phyloP scores from a whole-genome alignment of 2,329 filamentous ascomycete species.

The Arthrobotrys sphaeroides region DNA sequence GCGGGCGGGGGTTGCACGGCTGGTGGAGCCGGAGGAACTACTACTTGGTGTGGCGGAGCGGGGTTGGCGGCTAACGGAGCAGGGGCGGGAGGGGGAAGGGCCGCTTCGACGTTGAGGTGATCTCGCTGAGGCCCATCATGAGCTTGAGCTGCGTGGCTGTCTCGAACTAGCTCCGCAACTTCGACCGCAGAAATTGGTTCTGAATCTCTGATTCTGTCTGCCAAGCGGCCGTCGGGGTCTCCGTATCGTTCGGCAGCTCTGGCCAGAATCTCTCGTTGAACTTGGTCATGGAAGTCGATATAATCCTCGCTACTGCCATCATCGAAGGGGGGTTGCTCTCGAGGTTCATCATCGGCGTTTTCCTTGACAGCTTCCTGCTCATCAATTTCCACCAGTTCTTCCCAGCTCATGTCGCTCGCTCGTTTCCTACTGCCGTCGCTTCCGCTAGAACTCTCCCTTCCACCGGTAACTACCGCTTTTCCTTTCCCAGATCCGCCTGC shows the following conservation, averaged over 20 bases:
- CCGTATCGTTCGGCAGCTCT: conserved; percentile 35
- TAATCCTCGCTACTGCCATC: conserved; percentile 50
- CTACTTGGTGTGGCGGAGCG: not conserved
- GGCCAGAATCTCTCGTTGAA: conserved; percentile 50
- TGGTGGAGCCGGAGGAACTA: conserved; percentile 12
- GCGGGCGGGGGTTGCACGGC: not conserved
- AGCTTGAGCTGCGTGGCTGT: conserved; percentile 7
- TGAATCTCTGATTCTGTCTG: conserved; percentile 35
- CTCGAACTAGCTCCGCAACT: conserved; percentile 42
- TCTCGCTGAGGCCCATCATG: conserved; percentile 2
- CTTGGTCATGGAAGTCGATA: conserved; percentile 52
- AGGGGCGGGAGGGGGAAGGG: not conserved
- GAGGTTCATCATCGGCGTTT: conserved; percentile 44
- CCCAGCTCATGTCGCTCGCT: conserved; percentile 53
- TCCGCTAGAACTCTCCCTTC: conserved; percentile 47
- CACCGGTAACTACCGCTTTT: conserved; percentile 10
- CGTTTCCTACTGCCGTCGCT: conserved; percentile 44
- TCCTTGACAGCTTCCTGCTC: conserved; percentile 26
- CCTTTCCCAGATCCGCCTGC: conserved; percentile 21
- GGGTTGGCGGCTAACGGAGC: conserved; percentile 26
- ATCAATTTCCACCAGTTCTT: conserved; percentile 38
- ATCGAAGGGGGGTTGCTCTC: conserved; percentile 28
- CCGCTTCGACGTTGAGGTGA: not conserved
- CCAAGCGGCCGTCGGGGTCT: conserved; percentile 30
- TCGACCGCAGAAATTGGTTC: conserved; percentile 36